Evolutionary conservation across 1,284 basidiomycete species (phyloP).

Genomic region (Gastroboletus turbinatus): DNA sequence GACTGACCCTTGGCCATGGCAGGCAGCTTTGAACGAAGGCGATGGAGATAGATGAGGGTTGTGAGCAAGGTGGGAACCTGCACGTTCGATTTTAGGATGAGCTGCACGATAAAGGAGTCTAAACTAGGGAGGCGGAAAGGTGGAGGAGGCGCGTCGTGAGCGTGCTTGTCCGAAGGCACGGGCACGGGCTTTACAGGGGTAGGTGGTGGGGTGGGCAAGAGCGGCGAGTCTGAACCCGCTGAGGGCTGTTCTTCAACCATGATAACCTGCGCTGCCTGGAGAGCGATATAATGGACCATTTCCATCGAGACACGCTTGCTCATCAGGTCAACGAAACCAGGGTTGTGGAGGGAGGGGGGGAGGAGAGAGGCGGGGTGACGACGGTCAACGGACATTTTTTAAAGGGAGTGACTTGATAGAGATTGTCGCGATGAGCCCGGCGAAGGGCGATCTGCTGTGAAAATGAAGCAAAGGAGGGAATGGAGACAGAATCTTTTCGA

Average conservation of each 20-base stretch:
- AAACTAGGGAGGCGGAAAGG: conserved; percentile 63
- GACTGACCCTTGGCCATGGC: conserved; percentile 79
- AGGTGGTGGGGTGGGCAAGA: conserved; percentile 51
- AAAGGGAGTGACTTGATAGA: conserved; percentile 35
- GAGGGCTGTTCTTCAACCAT: conserved; percentile 50
- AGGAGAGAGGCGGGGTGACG: conserved; percentile 72
- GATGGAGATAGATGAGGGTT: conserved; percentile 91
- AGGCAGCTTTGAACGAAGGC: conserved; percentile 80
- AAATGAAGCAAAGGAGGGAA: conserved; percentile 15
- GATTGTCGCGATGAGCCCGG: conserved; percentile 24
- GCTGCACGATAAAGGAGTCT: conserved; percentile 84
- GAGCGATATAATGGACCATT: conserved; percentile 79
- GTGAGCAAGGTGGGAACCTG: conserved; percentile 90
- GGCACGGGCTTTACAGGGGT: conserved; percentile 50
- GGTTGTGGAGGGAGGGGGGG: conserved; percentile 68
- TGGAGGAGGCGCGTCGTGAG: conserved; percentile 36
- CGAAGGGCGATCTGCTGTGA: background rate
- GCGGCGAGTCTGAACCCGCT: conserved; percentile 27
- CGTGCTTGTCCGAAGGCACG: conserved; percentile 37
- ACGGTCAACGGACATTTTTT: conserved; percentile 33
- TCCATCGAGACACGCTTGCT: conserved; percentile 73
- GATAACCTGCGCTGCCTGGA: conserved; percentile 65
- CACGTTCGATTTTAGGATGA: conserved; percentile 86
- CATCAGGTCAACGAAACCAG: conserved; percentile 76
- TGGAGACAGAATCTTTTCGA: background rate